A percentile compares a stretch with the other conserved stretches of the same genome.
Evolutionary conservation across 345 rosid genomes (phyloP).

Genomic region (Theobroma cacao): DNA sequence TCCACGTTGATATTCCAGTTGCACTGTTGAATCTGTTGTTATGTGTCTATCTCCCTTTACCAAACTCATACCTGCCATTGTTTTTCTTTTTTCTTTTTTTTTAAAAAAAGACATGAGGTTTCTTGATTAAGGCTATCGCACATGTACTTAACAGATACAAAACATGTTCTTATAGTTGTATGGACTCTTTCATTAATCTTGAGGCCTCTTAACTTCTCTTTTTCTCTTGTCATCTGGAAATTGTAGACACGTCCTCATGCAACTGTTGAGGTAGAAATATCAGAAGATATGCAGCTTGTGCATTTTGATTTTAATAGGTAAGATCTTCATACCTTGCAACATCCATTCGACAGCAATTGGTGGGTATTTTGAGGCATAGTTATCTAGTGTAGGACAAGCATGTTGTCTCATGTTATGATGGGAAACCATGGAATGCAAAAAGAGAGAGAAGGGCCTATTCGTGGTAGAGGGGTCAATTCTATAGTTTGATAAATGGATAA

Average conservation of each 20-base stretch:
- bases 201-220: constrained; percentile 9
- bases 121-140: background rate
- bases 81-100: too few species aligned
- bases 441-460: background rate
- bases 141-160: background rate
- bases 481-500: background rate
- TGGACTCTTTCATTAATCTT: constrained; percentile 3
- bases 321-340: background rate
- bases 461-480: background rate
- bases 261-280: constrained; percentile 98
- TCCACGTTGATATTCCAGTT: background rate
- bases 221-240: constrained; percentile 14
- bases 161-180: background rate
- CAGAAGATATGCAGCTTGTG: constrained; percentile 99
- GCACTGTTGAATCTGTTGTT: background rate
- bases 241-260: constrained; percentile 95
- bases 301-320: constrained; percentile 99
- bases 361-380: background rate
- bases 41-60: background rate
- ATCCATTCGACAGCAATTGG: background rate
- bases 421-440: background rate
- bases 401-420: background rate
- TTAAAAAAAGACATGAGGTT: background rate
- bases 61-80: background rate
- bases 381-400: background rate